phyloP scores from a whole-genome alignment of 1,139 yeast genomes.

The Zygoascus meyerae region DNA sequence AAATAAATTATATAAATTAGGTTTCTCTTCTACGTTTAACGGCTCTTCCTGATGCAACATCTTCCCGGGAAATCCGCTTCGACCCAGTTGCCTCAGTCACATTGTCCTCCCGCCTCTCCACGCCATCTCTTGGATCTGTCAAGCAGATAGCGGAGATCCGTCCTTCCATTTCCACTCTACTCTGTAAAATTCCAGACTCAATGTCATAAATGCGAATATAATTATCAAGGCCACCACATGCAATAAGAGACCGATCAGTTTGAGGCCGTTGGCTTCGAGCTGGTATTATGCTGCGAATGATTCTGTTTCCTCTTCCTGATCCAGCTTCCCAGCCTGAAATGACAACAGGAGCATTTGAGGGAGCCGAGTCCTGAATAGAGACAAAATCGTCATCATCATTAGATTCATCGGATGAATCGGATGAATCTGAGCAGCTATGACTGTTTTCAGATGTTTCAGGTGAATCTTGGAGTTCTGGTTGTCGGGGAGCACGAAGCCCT shows the following conservation, averaged over 20 bases:
- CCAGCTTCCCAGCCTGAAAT: conserved; percentile 3
- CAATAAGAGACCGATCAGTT: conserved; percentile 26
- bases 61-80: conserved; percentile 7
- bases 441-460: not conserved
- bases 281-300: not conserved
- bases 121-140: conserved; percentile 28
- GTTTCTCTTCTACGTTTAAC: conserved; percentile 7
- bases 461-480: not conserved
- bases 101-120: not conserved
- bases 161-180: conserved; percentile 62
- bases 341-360: conserved; percentile 1
- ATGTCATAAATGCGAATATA: conserved; percentile 66
- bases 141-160: conserved; percentile 52
- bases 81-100: conserved; percentile 1
- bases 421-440: no score
- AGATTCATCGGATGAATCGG: not conserved
- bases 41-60: conserved; percentile 7
- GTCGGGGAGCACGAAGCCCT: not conserved
- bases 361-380: conserved; percentile 1
- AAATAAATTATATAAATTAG: not conserved
- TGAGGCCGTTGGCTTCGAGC: not conserved
- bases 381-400: not conserved
- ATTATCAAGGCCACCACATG: conserved; percentile 73
- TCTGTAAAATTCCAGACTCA: conserved; percentile 49
- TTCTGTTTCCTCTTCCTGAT: not conserved